Percentiles rank a stretch among this genome's conserved stretches.
Evolutionary conservation across 2,329 filamentous ascomycete genomes (phyloP).

Genomic region (Epichloe scottii): DNA sequence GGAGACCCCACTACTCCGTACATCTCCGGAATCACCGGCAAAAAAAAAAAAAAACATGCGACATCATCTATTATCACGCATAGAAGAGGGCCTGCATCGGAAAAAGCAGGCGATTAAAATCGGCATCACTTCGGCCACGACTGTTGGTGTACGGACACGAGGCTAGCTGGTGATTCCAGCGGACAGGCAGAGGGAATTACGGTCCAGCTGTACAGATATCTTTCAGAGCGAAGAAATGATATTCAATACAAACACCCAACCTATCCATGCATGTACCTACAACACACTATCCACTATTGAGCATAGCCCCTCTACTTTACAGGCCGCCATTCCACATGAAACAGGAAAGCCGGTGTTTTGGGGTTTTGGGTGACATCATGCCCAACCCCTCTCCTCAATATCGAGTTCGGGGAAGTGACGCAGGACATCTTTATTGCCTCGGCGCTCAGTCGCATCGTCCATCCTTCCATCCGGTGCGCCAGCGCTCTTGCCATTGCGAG

Average conservation of each 20-base stretch:
- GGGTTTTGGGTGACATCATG: not conserved
- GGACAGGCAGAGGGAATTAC: not conserved
- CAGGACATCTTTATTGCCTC: not conserved
- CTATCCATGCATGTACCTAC: too few species aligned
- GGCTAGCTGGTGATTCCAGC: not conserved
- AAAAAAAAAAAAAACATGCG: not conserved
- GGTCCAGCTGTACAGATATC: not conserved
- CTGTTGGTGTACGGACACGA: not conserved
- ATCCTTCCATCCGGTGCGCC: slow-evolving; percentile 79
- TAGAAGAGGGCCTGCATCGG: too few species aligned
- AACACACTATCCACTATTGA: too few species aligned
- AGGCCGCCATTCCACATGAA: not conserved
- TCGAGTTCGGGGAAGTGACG: too few species aligned
- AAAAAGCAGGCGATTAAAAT: not conserved
- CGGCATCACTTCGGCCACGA: not conserved
- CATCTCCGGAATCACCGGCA: too few species aligned
- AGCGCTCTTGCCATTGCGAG: slow-evolving; percentile 79
- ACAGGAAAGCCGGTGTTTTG: not conserved
- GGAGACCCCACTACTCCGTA: not conserved
- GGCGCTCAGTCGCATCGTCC: slow-evolving; percentile 42
- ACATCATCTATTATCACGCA: not conserved
- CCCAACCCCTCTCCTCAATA: too few species aligned
- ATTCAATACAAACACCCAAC: too few species aligned
- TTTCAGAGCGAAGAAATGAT: not conserved
- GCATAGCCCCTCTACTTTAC: not conserved